A percentile compares a stretch with the other conserved stretches of the same genome.
Evolutionary conservation across 2,329 filamentous ascomycete species (phyloP).

Genomic region (Coleophoma crateriformis): DNA sequence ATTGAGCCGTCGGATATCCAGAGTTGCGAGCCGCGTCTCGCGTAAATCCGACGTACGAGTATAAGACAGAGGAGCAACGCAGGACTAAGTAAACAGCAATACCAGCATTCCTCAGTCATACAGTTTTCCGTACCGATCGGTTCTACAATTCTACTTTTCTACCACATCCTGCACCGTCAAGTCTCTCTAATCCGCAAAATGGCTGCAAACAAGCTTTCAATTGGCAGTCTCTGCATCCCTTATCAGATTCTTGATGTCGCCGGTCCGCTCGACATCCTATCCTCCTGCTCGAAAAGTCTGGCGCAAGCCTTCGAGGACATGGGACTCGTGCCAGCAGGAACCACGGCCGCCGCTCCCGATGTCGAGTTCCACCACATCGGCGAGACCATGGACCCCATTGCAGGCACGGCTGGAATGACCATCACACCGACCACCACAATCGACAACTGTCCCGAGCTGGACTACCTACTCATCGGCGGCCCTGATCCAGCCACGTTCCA

Average conservation of each 20-base stretch:
- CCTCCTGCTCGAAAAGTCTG: conserved; percentile 7
- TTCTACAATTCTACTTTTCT: background rate
- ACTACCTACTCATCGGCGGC: conserved; percentile 31
- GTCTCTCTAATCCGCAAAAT: conserved; percentile 4
- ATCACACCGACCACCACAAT: conserved; percentile 13
- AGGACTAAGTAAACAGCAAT: background rate
- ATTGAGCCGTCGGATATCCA: background rate
- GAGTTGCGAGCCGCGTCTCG: background rate
- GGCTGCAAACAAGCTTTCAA: conserved; percentile 12
- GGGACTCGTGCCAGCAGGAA: background rate
- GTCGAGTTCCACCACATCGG: conserved; percentile 19
- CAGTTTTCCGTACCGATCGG: too few species aligned
- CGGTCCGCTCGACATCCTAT: conserved; percentile 20
- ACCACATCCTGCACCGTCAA: background rate
- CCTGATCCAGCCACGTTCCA: conserved; percentile 22
- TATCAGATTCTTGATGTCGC: conserved; percentile 20
- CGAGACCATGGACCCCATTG: conserved; percentile 15
- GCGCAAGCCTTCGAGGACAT: background rate
- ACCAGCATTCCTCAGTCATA: background rate
- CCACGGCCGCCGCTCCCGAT: conserved; percentile 12
- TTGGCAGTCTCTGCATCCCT: conserved; percentile 19
- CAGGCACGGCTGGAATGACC: conserved; percentile 7
- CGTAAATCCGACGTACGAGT: background rate
- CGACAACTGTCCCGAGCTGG: conserved; percentile 30
- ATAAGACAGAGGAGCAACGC: background rate